Conservation (phyloP, 2,329 filamentous ascomycete genomes). For the Xylaria multiplex region DNA sequence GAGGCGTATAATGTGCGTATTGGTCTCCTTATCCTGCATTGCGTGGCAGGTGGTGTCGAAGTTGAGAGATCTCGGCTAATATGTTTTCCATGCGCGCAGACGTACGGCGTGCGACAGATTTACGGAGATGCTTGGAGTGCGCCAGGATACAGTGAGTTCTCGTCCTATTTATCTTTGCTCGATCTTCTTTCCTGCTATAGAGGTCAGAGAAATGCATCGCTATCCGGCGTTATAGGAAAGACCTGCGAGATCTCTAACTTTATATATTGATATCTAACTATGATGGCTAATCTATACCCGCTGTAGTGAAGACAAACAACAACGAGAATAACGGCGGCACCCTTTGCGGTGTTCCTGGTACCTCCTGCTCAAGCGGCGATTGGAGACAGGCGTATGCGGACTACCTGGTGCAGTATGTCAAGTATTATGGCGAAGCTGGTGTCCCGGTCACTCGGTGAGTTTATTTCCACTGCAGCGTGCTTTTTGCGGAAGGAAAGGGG, state of each 20-base stretch:
- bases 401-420: constrained; percentile 56
- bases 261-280: not conserved
- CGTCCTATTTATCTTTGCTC: not conserved
- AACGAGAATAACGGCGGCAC: constrained; percentile 51
- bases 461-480: not conserved
- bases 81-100: constrained; percentile 1
- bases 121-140: constrained; percentile 56
- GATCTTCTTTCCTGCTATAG: no score
- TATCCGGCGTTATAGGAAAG: no score
- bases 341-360: constrained; percentile 51
- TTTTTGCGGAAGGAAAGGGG: not conserved
- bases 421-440: constrained; percentile 51
- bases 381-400: constrained; percentile 57
- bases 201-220: not conserved
- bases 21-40: no score
- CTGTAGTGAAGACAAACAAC: constrained; percentile 53
- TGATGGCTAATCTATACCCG: not conserved
- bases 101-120: constrained; percentile 49
- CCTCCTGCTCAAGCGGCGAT: constrained; percentile 47
- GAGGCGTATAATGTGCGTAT: constrained; percentile 49
- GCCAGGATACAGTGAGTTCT: constrained; percentile 45
- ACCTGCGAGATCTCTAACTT: not conserved
- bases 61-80: no score
- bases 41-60: no score
- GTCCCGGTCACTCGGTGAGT: constrained; percentile 44